phyloP scores from a whole-genome alignment of 2,329 filamentous ascomycete genomes.

The Chaetomium sp. region DNA sequence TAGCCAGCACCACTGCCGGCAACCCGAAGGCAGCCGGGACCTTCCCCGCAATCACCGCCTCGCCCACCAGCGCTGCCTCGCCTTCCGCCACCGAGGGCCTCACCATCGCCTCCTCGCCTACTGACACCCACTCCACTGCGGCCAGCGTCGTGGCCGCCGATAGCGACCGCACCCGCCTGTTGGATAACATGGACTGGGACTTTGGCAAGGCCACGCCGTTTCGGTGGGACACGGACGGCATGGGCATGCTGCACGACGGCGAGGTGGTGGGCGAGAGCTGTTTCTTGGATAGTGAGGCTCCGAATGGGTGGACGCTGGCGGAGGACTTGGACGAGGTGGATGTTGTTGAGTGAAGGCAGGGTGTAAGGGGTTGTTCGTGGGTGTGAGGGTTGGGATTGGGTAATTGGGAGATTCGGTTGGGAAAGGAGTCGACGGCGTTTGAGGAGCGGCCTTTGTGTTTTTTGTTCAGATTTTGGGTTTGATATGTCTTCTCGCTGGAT shows the following conservation, averaged over 20 bases:
- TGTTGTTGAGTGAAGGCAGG: neutral
- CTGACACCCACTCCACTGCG: neutral
- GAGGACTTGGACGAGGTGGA: constrained; percentile 12
- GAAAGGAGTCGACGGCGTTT: too few species aligned
- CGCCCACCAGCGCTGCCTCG: too few species aligned
- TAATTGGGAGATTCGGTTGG: neutral
- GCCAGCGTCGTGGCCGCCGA: neutral
- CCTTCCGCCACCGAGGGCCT: too few species aligned
- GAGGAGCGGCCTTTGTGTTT: too few species aligned
- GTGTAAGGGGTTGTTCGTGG: neutral
- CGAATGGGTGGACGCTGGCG: constrained; percentile 18
- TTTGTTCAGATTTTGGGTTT: too few species aligned
- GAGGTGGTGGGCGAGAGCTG: constrained; percentile 3
- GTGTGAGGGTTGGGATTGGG: neutral
- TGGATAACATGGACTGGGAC: constrained; percentile 13
- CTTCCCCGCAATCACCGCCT: too few species aligned
- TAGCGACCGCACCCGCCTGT: neutral
- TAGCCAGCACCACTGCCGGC: neutral
- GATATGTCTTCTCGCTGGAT: too few species aligned
- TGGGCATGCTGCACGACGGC: constrained; percentile 6
- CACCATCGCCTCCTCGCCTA: too few species aligned
- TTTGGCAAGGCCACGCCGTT: constrained; percentile 11
- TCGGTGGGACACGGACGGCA: constrained; percentile 14
- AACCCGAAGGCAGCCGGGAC: neutral
- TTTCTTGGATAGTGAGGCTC: constrained; percentile 21